Conservation (phyloP, 164 flowering plant genomes). For the Vitis riparia region DNA sequence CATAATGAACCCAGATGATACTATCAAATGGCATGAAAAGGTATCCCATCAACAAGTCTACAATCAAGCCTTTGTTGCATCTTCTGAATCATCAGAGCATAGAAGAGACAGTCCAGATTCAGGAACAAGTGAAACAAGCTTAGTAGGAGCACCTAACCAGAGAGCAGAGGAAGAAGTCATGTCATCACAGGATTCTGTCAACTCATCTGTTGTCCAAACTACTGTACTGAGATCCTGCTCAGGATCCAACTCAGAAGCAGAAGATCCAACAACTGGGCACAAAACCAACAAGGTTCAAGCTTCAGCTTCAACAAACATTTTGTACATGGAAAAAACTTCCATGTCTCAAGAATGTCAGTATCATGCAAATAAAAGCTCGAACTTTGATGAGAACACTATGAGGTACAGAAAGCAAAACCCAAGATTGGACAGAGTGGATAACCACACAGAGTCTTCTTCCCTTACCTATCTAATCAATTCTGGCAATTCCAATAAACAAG, state of each 20-base stretch:
- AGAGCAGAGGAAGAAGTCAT: conserved; percentile 39
- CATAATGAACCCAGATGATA: conserved; percentile 17
- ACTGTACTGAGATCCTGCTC: conserved; percentile 44
- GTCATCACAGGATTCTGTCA: conserved; percentile 52
- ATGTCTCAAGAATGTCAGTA: conserved; percentile 26
- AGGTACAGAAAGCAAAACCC: conserved; percentile 1
- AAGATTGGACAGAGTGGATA: conserved; percentile 12
- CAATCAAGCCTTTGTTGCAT: conserved; percentile 10
- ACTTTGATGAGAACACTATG: conserved; percentile 14
- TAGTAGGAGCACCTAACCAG: conserved; percentile 20
- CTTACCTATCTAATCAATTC: conserved; percentile 12
- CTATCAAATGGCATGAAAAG: conserved; percentile 13
- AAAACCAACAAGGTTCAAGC: conserved; percentile 11
- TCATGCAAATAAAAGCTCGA: conserved; percentile 12
- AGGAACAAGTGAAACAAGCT: conserved; percentile 21
- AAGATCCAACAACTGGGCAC: conserved; percentile 25
- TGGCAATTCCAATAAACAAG: conserved; percentile 6
- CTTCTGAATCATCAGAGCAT: conserved; percentile 10
- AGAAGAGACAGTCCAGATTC: conserved; percentile 5
- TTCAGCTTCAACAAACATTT: conserved; percentile 23
- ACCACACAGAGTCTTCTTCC: conserved; percentile 5
- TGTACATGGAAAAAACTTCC: conserved; percentile 25
- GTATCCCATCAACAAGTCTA: conserved; percentile 15
- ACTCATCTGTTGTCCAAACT: conserved; percentile 30
- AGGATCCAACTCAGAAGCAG: conserved; percentile 60